Evolutionary conservation across 805 yeast species (phyloP), one percentile per base, ranked within the genome.

Genomic region (Lipomyces yamadae): DNA sequence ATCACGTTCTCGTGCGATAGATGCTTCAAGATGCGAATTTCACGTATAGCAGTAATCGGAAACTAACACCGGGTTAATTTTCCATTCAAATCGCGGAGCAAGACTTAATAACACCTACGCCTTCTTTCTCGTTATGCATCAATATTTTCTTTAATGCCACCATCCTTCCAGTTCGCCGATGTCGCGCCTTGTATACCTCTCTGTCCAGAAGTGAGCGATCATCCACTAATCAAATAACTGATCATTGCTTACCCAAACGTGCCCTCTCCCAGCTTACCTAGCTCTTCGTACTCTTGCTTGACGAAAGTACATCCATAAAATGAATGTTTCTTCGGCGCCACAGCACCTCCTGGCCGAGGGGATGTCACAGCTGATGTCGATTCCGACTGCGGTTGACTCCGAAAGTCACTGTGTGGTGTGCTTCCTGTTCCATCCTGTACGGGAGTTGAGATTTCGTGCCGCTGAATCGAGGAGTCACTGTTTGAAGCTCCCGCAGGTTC

Each of bases 11-110:
- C 78, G 76, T 94, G 91, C 62, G 82, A 76, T 60, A 95, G 80
- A 59, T 82, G 81, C 77, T 91, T 91, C 77, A 95, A 81, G 30
- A 92, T 91, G 18, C 88, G 85, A 66, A 94, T 92, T 75, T 95
- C 99, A 69, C 99, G 84, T 78, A 93, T 85, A 1, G 98, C 97
- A 0, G 99, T 95, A 34, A 95, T 88, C 1, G 99, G 98, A 75
- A 94, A 92, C 45, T 70, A 56, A n/a, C 13, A 45, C 24, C 10
- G 11, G 29, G 18, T 42, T 42, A 42, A 42, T 42, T 7, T 42
- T n/a, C 24, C 10, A 42, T 6, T 5, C 3, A 15, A 42, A 24
- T 24, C 24, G 48, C 4, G 15, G 15, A 2, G 8, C 6, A n/a
- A 15, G 48, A 42, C 0, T n/a, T 3, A 7, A 10, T 5, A 24